A percentile compares a stretch with the other conserved stretches of the same genome.
These are phyloP conservation scores for Cyberlindnera suaveolens DNA, from an alignment of 805 yeast species.

Conservation along the genomic window DNA sequence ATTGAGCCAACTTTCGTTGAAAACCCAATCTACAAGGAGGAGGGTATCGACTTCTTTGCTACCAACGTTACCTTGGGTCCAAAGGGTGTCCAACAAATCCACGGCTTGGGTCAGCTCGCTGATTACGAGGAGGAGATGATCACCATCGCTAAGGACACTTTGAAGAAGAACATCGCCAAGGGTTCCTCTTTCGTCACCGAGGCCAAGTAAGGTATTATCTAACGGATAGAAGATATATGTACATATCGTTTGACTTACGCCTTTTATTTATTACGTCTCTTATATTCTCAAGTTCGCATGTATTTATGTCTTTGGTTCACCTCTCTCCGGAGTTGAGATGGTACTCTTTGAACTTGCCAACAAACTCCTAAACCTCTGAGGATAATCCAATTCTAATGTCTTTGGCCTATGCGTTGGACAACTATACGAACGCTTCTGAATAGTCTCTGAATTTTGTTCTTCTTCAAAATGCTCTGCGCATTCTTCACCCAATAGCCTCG, in stretches of 20 bases:
- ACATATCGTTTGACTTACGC: no score
- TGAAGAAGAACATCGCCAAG: constrained; percentile 69
- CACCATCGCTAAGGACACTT: constrained; percentile 59
- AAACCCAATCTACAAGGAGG: constrained; percentile 73
- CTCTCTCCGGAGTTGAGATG: neutral
- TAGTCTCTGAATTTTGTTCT: no score
- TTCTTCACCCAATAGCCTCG: no score
- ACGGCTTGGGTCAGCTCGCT: constrained; percentile 66
- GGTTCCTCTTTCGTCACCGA: constrained; percentile 82
- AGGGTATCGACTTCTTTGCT: constrained; percentile 94
- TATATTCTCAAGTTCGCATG: no score
- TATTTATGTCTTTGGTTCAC: neutral
- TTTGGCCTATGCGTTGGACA: neutral
- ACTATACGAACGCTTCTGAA: neutral
- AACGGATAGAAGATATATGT: neutral
- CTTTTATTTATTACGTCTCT: no score
- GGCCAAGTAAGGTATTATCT: constrained; percentile 41
- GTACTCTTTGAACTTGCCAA: neutral
- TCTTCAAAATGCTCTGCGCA: no score
- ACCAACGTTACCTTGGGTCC: constrained; percentile 91
- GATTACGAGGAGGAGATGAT: constrained; percentile 82
- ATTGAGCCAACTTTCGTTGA: constrained; percentile 70
- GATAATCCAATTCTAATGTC: neutral
- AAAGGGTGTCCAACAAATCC: constrained; percentile 80
- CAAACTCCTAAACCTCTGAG: neutral